A percentile compares a stretch with the other conserved stretches of the same genome.
Evolutionary conservation across 2,329 filamentous ascomycete species (phyloP).

Genomic region (Penicillium sp.): DNA sequence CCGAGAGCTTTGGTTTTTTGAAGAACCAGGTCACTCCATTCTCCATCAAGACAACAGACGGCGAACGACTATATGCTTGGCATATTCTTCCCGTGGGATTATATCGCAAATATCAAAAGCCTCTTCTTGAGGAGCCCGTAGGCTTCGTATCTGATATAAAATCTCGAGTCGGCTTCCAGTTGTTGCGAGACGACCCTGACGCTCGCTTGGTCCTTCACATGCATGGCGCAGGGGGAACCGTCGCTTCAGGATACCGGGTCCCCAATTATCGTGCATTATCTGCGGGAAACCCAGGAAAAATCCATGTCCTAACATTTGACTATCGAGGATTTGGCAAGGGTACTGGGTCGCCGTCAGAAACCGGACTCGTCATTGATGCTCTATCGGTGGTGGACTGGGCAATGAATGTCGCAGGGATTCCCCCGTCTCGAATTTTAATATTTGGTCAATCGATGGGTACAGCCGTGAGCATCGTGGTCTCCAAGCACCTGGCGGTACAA

Average conservation of each 20-base stretch:
- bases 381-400: constrained; percentile 56
- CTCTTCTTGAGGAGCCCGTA: constrained; percentile 42
- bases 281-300: constrained; percentile 46
- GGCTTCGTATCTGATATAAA: constrained; percentile 39
- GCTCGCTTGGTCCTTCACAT: constrained; percentile 2
- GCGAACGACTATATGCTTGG: constrained; percentile 50
- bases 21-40: constrained; percentile 53
- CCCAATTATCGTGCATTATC: constrained; percentile 7
- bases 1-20: constrained; percentile 51
- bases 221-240: constrained; percentile 6
- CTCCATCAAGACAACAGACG: constrained; percentile 43
- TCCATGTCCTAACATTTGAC: constrained; percentile 60
- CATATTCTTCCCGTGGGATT: constrained; percentile 50
- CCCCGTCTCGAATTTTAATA: constrained; percentile 56
- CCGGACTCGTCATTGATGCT: constrained; percentile 56
- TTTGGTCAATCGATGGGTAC: constrained; percentile 62
- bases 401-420: constrained; percentile 52
- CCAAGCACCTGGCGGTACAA: constrained; percentile 45
- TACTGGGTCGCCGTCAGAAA: constrained; percentile 55
- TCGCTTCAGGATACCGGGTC: constrained; percentile 8
- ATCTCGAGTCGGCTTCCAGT: constrained; percentile 40
- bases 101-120: constrained; percentile 46
- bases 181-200: constrained; percentile 40
- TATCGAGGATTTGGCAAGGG: constrained; percentile 52
- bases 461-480: constrained; percentile 50